phyloP scores from a whole-genome alignment of 129 eudicot genomes.

The Rutidosis leptorrhynchoides region DNA sequence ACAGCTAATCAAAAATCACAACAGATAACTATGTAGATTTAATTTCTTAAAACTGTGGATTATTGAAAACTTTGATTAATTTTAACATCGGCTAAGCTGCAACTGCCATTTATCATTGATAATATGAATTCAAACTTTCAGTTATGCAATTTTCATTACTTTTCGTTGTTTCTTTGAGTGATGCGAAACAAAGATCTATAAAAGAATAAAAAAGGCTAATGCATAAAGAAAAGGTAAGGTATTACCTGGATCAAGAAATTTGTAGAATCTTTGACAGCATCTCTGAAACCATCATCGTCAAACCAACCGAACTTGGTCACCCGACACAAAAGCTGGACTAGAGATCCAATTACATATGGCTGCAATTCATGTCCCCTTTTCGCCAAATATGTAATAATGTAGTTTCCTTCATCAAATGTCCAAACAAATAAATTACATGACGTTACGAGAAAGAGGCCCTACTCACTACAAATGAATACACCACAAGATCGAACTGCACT shows the following conservation, averaged over 20 bases:
- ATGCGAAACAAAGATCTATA: not conserved
- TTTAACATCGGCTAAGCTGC: not conserved
- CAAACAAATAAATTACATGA: slow-evolving; percentile 35
- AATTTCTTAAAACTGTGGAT: not conserved
- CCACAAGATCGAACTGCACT: no score
- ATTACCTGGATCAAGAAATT: slow-evolving; percentile 82
- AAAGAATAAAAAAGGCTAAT: not conserved
- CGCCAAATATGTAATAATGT: slow-evolving; percentile 85
- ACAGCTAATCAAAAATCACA: not conserved
- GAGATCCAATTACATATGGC: slow-evolving; percentile 84
- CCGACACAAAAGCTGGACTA: slow-evolving; percentile 86
- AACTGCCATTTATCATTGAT: slow-evolving; percentile 1
- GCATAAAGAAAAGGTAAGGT: slow-evolving; percentile 2
- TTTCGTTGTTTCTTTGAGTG: not conserved
- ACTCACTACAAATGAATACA: no score
- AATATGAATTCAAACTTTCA: not conserved
- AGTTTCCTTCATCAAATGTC: slow-evolving; percentile 71
- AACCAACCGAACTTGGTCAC: slow-evolving; percentile 96
- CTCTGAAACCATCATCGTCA: slow-evolving; percentile 89
- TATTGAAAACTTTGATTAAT: not conserved
- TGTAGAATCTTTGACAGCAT: slow-evolving; percentile 79
- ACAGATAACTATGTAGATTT: slow-evolving; percentile 1
- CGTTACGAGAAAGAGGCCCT: slow-evolving; percentile 2
- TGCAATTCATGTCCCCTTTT: slow-evolving; percentile 93
- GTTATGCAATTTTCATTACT: not conserved